Conservation (phyloP, 176 grass and related monocot genomes). For the Puccinellia tenuiflora region DNA sequence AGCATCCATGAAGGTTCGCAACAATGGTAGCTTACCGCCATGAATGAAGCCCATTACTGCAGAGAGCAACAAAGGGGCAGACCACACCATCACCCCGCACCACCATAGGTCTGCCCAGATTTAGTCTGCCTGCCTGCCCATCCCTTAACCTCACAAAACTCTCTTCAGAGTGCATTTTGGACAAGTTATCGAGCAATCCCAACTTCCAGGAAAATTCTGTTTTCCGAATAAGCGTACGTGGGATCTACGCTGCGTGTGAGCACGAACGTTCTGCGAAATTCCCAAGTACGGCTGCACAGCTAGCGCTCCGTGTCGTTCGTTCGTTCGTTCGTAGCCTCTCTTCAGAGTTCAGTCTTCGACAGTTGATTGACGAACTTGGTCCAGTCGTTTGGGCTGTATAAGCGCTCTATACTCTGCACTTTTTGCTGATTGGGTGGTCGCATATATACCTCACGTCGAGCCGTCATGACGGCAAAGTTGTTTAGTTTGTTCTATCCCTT, state of each 20-base stretch:
- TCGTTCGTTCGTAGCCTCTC: too few relatives aligned
- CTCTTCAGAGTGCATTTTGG: background rate
- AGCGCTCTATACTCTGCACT: too few relatives aligned
- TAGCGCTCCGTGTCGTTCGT: too few relatives aligned
- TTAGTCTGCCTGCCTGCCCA: background rate
- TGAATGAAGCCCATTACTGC: background rate
- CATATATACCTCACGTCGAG: too few relatives aligned
- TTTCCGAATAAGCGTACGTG: background rate
- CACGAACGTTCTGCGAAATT: too few relatives aligned
- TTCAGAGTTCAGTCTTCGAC: too few relatives aligned
- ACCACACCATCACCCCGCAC: background rate
- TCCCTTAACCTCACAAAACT: background rate
- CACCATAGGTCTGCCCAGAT: background rate
- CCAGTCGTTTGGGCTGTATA: too few relatives aligned
- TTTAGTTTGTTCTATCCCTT: too few relatives aligned
- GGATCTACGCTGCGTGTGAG: background rate
- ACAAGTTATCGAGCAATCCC: background rate
- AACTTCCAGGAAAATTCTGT: background rate
- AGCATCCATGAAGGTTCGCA: background rate
- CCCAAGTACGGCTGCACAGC: too few relatives aligned
- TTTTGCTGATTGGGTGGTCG: too few relatives aligned
- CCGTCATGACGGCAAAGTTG: too few relatives aligned
- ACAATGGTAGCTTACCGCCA: background rate
- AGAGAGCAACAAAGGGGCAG: constrained; percentile 12
- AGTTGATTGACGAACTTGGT: too few relatives aligned